A percentile compares a stretch with the other conserved stretches of the same genome.
Evolutionary conservation across 192 early-diverging fungal species (phyloP).

Genomic region (Cladochytrium replicatum): DNA sequence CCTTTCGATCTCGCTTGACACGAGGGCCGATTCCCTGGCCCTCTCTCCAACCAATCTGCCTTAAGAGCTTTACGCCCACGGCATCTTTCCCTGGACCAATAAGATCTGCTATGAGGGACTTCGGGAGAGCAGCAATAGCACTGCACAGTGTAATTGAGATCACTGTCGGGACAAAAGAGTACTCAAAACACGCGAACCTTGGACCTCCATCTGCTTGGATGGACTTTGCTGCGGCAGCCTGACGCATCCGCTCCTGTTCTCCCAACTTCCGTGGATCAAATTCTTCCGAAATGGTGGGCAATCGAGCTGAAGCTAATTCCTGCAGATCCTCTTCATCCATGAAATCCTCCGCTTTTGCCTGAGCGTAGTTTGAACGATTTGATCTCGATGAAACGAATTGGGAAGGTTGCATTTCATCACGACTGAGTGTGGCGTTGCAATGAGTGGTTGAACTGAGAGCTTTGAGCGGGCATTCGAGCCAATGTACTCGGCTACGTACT

Average conservation of each 20-base stretch:
- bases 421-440: no score
- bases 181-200: no score
- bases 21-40: conserved; percentile 79
- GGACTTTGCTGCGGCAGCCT: conserved; percentile 28
- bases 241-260: conserved; percentile 43
- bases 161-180: no score
- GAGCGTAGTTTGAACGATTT: conserved; percentile 36
- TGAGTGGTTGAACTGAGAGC: no score
- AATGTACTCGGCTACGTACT: conserved; percentile 57
- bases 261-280: conserved; percentile 60
- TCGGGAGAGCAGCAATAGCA: conserved; percentile 32
- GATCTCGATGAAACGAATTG: conserved; percentile 69
- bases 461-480: no score
- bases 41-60: conserved; percentile 78
- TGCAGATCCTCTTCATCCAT: conserved; percentile 96
- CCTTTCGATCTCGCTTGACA: conserved; percentile 31
- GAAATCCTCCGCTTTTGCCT: conserved; percentile 66
- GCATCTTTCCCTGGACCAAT: conserved; percentile 54
- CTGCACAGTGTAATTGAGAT: no score
- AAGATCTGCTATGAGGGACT: conserved; percentile 42
- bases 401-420: conserved; percentile 58
- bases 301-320: conserved; percentile 32
- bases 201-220: no score
- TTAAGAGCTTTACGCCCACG: conserved; percentile 55
- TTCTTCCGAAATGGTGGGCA: conserved; percentile 53